These are phyloP conservation scores for Populus nigra DNA, from an alignment of 345 rosid species.

Conservation along the genomic window DNA sequence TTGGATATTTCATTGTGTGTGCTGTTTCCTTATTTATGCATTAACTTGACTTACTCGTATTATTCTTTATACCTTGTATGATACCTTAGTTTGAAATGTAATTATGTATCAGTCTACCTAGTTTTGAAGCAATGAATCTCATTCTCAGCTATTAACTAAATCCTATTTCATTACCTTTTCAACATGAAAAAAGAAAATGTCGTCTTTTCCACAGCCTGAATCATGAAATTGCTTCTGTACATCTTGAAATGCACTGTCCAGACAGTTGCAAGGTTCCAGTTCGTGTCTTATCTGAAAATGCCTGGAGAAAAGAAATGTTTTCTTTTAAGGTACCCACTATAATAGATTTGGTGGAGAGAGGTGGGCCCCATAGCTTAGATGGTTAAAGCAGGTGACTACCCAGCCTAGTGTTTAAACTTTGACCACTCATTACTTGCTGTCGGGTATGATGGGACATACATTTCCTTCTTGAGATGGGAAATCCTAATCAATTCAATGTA, in stretches of 20 bases:
- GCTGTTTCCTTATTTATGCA: not conserved
- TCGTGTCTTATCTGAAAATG: not conserved
- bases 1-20: not conserved
- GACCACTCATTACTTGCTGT: not conserved
- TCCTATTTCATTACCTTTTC: no score
- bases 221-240: not conserved
- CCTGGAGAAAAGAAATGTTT: not conserved
- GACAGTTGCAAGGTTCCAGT: not conserved
- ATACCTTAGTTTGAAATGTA: not conserved
- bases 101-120: not conserved
- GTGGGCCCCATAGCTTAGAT: not conserved
- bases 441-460: not conserved
- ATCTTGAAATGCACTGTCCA: not conserved
- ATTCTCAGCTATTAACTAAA: not conserved
- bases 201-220: not conserved
- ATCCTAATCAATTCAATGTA: not conserved
- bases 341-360: not conserved
- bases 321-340: not conserved
- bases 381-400: not conserved
- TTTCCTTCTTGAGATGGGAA: not conserved
- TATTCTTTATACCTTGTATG: not conserved
- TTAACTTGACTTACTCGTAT: not conserved
- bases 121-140: not conserved
- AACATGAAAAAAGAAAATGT: no score
- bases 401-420: not conserved